Base-by-base conservation (phyloP, 306 rosid species). In the Lagenaria siceraria region DNA sequence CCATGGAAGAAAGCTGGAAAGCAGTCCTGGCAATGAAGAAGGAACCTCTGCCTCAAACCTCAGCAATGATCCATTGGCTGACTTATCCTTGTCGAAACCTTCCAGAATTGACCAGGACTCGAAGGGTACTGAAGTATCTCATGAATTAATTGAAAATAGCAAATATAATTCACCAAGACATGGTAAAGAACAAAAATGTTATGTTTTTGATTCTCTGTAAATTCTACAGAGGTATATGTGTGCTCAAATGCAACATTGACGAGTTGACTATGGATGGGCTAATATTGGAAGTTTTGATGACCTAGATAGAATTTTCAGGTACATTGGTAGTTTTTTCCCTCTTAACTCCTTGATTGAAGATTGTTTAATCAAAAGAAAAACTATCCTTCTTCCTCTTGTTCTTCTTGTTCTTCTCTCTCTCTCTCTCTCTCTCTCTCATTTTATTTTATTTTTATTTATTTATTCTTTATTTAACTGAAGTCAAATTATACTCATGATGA, bases 201-300 rank as follows among this genome's bases (percentile, higher is more conserved):
- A 79, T 48, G 63, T 56, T 19, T 70, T 65, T 31, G 61, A 35
- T 77, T 62, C 68, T 72, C 72, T 59, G 71, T 54, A 66, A 31
- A 74, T 83, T 75, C 64, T 58, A 25, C 76, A 78, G 65, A 27
- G 33, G 14, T 77, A 40, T 78, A 4, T 72, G 72, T 42, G 33
- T 53, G 58, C 51, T 17, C 19, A 7, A 60, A 52, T 35, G 63
- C 38, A 9, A 31, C 17, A 40, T 56, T 53, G 46, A 36, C 55
- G 9, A 38, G 27, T 83, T 83, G 98, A 92, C 87, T 96, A 84
- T 75, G 93, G 84, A 78, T 96, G 99, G 98, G 97, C 84, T 33
- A 92, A 81, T 77, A 89, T 92, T 65, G 99, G 97, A 88, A 89
- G 93, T 85, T 92, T 96, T 83, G 97, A 92, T 80, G 98, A 96